Base-by-base conservation (phyloP, 2,329 filamentous ascomycete species). In the Pseudocercospora pini-densiflorae region DNA sequence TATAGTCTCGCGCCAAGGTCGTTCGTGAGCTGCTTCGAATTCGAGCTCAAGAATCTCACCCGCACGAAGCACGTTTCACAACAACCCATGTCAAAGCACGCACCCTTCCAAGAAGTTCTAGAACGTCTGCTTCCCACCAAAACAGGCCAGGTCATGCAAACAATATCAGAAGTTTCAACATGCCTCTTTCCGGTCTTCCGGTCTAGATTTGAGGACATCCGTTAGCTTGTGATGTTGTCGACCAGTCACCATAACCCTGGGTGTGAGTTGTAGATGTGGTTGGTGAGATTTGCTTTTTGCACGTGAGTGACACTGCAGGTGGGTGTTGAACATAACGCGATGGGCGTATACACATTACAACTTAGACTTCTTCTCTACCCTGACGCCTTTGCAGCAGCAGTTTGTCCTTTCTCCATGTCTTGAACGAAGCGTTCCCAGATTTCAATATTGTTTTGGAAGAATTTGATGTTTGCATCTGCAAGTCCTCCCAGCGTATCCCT, bases 401-500 rank as follows among this genome's bases (percentile, higher is more conserved):
- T 66, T 64, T 70, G 66, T 63, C 69, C 76, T 67, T 79, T 87
- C 71, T 92, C 87, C 71, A 84, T 88, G 76, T 97, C 92, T 72
- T 87, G 84, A n/a, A 98, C 84, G 76, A 97, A 98, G 68, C 85
- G 84, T 81, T 97, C 93, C 95, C 95, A 99, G 7, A 92, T 91
- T 62, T 90, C 89, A 59, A 91, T 88, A 5, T 93, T 91, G 23
- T 87, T 87, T 64, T 88, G 88, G 78, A 97, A 99, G 79, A 97
- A 98, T 10, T 89, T 87, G 47, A 97, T 88, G 78, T 99, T 93
- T 19, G 92, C 89, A 75, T 94, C 90, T 0, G 94, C 93, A 58
- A 99, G 80, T 2, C 88, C 89, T 2, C 92, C 93, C 59, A 99
- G 85, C 72, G 95, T 94, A 70, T 90, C 87, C 78, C 92, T 92